A percentile compares a stretch with the other conserved stretches of the same genome.
phyloP scores from a whole-genome alignment of 257 asterid genomes.

The Lycium barbarum region DNA sequence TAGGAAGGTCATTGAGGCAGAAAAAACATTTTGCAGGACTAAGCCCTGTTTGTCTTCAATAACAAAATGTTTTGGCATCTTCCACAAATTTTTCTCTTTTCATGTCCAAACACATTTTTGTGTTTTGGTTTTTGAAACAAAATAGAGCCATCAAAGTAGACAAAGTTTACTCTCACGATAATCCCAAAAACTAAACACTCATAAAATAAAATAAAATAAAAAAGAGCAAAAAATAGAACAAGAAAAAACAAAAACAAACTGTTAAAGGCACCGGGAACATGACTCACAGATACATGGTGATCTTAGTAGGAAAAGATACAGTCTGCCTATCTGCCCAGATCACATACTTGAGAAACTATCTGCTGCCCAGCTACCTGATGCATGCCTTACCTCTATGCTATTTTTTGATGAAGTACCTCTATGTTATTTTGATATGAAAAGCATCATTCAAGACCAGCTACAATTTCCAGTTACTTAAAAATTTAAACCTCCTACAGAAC shows the following conservation, averaged over 20 bases:
- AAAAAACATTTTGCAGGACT: not conserved
- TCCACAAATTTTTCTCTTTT: not conserved
- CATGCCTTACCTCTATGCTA: not conserved
- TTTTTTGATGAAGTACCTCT: not conserved
- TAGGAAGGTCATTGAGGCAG: constrained; percentile 20
- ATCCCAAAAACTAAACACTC: not conserved
- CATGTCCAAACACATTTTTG: not conserved
- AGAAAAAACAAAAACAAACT: not conserved
- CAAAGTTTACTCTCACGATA: not conserved
- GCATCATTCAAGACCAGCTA: not conserved
- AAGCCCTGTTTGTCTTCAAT: not conserved
- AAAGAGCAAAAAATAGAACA: not conserved
- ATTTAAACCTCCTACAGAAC: not conserved
- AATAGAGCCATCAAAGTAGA: not conserved
- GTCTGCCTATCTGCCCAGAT: not conserved
- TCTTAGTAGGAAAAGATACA: not conserved
- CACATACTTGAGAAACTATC: constrained; percentile 18
- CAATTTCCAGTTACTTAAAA: constrained; percentile 7
- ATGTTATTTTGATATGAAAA: not conserved
- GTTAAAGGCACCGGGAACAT: not conserved
- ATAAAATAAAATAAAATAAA: not conserved
- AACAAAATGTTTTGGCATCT: not conserved
- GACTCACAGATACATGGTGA: constrained; percentile 3
- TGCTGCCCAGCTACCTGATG: not conserved
- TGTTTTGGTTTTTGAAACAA: not conserved